Conservation (phyloP, 805 yeast genomes). For the Lipomyces yamadae region DNA sequence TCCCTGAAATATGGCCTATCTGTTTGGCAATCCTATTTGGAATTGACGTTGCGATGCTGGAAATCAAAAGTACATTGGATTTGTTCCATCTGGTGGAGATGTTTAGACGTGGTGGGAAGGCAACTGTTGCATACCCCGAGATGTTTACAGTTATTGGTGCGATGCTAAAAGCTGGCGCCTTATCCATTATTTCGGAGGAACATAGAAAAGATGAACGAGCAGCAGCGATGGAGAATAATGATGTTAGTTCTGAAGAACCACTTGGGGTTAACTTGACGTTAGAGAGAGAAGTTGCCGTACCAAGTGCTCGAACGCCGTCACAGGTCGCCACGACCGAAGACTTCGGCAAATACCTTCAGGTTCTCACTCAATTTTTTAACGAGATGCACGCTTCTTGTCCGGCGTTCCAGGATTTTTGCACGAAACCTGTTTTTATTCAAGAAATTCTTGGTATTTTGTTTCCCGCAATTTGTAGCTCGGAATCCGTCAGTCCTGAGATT, state of each 20-base stretch:
- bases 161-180: conserved; percentile 38
- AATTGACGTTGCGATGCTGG: conserved; percentile 48
- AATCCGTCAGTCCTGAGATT: conserved; percentile 35
- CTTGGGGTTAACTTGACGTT: neutral
- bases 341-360: conserved; percentile 30
- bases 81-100: conserved; percentile 33
- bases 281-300: neutral
- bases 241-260: neutral
- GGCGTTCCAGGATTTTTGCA: conserved; percentile 36
- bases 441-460: conserved; percentile 35
- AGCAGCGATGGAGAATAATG: neutral
- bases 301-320: neutral
- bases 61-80: conserved; percentile 26
- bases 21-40: conserved; percentile 44
- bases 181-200: conserved; percentile 32
- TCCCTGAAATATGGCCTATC: conserved; percentile 50
- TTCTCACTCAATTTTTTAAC: conserved; percentile 34
- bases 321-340: conserved; percentile 10
- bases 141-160: conserved; percentile 37
- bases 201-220: conserved; percentile 26
- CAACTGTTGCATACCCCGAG: conserved; percentile 37
- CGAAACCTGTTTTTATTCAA: conserved; percentile 32
- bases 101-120: conserved; percentile 34
- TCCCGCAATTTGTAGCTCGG: conserved; percentile 35
- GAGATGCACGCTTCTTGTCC: conserved; percentile 38